A percentile compares a stretch with the other conserved stretches of the same genome.
These are phyloP conservation scores for Trichoderma arundinaceum DNA, from an alignment of 2,329 filamentous ascomycete genomes.

Conservation along the genomic window DNA sequence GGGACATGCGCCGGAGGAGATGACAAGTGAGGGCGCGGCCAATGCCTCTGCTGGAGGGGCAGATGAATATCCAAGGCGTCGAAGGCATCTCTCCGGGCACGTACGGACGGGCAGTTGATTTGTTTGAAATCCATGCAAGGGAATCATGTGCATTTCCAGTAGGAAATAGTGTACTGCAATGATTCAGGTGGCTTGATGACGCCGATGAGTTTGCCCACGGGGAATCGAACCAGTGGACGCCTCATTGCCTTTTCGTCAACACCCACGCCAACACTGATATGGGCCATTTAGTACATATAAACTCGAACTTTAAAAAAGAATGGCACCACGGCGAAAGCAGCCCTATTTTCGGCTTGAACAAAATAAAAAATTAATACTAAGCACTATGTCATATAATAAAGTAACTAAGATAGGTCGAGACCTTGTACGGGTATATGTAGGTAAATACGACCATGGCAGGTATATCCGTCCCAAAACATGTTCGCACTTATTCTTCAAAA, in stretches of 20 bases:
- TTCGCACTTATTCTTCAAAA: conserved; percentile 19
- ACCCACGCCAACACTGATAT: too few relatives aligned
- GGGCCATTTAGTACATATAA: too few relatives aligned
- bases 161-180: not conserved
- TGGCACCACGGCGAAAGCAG: too few relatives aligned
- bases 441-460: conserved; percentile 14
- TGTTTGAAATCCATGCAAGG: not conserved
- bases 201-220: not conserved
- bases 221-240: too few relatives aligned
- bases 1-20: conserved; percentile 50
- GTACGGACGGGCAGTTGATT: not conserved
- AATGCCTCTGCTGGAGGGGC: conserved; percentile 55
- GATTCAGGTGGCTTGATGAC: conserved; percentile 8
- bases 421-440: conserved; percentile 23
- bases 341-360: too few relatives aligned
- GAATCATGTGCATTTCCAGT: not conserved
- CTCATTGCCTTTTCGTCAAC: too few relatives aligned
- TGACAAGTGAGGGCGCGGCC: conserved; percentile 56
- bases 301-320: not conserved
- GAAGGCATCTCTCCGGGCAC: conserved; percentile 45
- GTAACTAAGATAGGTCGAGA: not conserved
- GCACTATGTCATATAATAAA: conserved; percentile 2
- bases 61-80: conserved; percentile 57
- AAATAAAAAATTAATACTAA: conserved; percentile 15
- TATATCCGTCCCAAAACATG: conserved; percentile 20